Percentiles rank a stretch among this genome's conserved stretches.
phyloP scores from a whole-genome alignment of 2,329 filamentous ascomycete genomes.

The Conoideocrella luteorostrata region DNA sequence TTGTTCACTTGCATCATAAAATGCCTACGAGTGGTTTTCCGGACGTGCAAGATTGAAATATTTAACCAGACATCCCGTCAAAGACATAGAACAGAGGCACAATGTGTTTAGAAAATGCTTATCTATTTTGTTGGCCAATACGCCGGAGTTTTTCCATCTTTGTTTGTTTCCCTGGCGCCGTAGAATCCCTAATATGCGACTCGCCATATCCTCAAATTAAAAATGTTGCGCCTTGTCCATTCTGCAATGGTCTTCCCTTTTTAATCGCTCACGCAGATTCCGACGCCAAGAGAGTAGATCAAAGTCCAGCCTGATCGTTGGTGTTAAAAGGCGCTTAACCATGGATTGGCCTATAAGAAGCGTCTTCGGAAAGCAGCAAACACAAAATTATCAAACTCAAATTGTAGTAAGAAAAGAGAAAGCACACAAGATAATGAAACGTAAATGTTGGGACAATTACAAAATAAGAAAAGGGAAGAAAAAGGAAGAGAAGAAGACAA shows the following conservation, averaged over 20 bases:
- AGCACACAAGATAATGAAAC: slow-evolving; percentile 5
- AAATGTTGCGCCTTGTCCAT: slow-evolving; percentile 9
- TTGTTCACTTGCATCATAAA: too few species aligned
- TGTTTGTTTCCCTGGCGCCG: slow-evolving; percentile 2
- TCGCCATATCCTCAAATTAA: slow-evolving; percentile 9
- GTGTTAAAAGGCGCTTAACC: neutral
- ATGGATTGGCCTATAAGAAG: neutral
- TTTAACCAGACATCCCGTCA: too few species aligned
- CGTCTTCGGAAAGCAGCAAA: slow-evolving; percentile 5
- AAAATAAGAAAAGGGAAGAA: neutral
- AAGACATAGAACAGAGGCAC: neutral
- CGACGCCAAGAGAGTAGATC: slow-evolving; percentile 18
- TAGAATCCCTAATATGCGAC: slow-evolving; percentile 7
- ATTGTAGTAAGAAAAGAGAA: slow-evolving; percentile 8
- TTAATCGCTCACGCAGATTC: slow-evolving; percentile 8
- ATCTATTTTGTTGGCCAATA: neutral
- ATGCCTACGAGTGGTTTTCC: too few species aligned
- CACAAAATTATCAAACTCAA: slow-evolving; percentile 3
- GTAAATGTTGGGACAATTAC: slow-evolving; percentile 9
- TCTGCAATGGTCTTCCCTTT: slow-evolving; percentile 6
- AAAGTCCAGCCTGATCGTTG: slow-evolving; percentile 23
- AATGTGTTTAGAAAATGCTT: neutral
- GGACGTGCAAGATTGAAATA: too few species aligned
- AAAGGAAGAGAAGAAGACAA: neutral
- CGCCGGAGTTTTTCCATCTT: neutral